Evolutionary conservation across 2,329 filamentous ascomycete species (phyloP).

Genomic region (Aspergillus latus): DNA sequence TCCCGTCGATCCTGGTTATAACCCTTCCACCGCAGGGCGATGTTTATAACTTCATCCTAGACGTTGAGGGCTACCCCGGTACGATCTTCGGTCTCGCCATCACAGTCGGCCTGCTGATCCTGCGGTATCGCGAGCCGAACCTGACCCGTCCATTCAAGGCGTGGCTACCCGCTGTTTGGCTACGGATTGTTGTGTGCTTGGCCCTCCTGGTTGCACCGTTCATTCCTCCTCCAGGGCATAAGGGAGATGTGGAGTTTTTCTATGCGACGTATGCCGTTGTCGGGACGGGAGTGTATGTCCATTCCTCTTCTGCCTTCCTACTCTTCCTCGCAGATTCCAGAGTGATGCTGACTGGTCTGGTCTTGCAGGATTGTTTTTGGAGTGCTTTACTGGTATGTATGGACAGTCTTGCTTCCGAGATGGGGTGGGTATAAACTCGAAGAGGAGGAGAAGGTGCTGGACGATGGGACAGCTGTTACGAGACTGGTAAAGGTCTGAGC

Average conservation of each 20-base stretch:
- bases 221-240: conserved; percentile 56
- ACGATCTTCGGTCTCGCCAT: conserved; percentile 62
- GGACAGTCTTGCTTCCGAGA: conserved; percentile 61
- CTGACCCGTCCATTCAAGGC: conserved; percentile 65
- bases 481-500: conserved; percentile 46
- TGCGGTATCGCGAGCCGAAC: conserved; percentile 61
- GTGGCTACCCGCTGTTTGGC: conserved; percentile 60
- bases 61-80: conserved; percentile 68
- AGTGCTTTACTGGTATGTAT: conserved; percentile 67
- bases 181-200: conserved; percentile 56
- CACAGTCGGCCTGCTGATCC: conserved; percentile 58
- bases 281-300: conserved; percentile 48
- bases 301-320: no score
- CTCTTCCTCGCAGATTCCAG: no score
- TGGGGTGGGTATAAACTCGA: conserved; percentile 62
- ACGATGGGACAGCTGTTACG: conserved; percentile 67
- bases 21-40: conserved; percentile 62
- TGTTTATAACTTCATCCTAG: conserved; percentile 71
- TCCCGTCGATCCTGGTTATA: conserved; percentile 68
- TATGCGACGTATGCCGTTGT: conserved; percentile 57
- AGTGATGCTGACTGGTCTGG: conserved; percentile 14
- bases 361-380: conserved; percentile 55
- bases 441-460: conserved; percentile 59
- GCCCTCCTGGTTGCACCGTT: conserved; percentile 62
- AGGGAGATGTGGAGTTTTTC: conserved; percentile 48